These are phyloP conservation scores for Pedinophyceae sp. DNA, from an alignment of 139 green algal genomes.

Conservation along the genomic window DNA sequence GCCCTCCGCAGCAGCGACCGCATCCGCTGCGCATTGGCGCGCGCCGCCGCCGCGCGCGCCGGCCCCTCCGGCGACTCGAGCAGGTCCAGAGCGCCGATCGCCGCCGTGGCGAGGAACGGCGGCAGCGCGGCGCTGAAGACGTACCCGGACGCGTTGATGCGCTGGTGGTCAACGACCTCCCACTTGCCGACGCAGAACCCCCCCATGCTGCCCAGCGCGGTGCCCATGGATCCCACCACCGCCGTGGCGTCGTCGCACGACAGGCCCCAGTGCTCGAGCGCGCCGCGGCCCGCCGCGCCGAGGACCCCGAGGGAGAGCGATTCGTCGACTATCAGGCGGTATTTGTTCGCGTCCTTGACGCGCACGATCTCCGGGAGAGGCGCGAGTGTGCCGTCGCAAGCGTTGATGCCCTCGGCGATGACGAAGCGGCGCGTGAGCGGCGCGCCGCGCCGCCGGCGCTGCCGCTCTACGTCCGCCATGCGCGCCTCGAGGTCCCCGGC, in stretches of 20 bases:
- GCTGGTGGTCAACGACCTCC: constrained; percentile 84
- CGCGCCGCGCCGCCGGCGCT: constrained; percentile 39
- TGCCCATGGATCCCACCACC: constrained; percentile 25
- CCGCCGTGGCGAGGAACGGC: constrained; percentile 71
- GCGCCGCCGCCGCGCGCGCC: constrained; percentile 10
- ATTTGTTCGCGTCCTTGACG: constrained; percentile 40
- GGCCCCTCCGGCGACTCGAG: constrained; percentile 12
- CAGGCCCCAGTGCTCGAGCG: constrained; percentile 66
- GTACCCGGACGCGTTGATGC: constrained; percentile 54
- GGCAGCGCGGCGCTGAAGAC: constrained; percentile 90
- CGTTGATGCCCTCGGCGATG: constrained; percentile 84
- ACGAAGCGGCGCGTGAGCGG: constrained; percentile 79
- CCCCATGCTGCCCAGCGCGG: constrained; percentile 65
- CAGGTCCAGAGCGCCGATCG: constrained; percentile 22
- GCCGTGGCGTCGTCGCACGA: constrained; percentile 2
- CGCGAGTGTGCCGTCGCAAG: no score
- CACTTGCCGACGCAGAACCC: constrained; percentile 56
- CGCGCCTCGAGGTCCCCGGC: constrained; percentile 61
- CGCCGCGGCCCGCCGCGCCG: constrained; percentile 59
- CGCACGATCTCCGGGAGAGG: background rate
- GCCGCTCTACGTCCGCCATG: constrained; percentile 36
- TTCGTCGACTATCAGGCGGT: constrained; percentile 91
- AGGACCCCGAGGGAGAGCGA: constrained; percentile 74
- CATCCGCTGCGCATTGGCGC: constrained; percentile 18
- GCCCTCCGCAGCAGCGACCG: constrained; percentile 18